Evolutionary conservation across 2,329 filamentous ascomycete genomes (phyloP), one percentile per base, ranked within the genome.

Genomic region (Penicillium sp.): DNA sequence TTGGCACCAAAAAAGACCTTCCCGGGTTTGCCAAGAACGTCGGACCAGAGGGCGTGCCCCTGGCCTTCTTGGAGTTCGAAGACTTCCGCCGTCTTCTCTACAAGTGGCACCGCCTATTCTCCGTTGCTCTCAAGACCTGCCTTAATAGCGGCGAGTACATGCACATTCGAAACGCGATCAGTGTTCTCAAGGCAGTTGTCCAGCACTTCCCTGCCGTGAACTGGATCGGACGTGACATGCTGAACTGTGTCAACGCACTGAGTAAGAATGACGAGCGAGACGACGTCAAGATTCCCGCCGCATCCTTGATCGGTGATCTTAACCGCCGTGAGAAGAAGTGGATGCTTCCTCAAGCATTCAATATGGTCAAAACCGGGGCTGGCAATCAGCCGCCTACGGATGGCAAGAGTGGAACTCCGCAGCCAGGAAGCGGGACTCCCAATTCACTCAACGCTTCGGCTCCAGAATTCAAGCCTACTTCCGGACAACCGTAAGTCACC

Each of bases 131-230:
- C 49, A 92, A 91, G 68, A 82, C 82, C 34, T 96, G 93, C 68
- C 80, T 99, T 43, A 84, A 85, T 16, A 87, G 87, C 26, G 85
- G 84, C 29, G 93, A 97, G 72, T 99, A 94, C 83, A 96, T 96
- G 88, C 92, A 96, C 70, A 95, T 97, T 68, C 86, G 93, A 50
- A 99, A 99, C 69, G 90, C 91, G 42, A 95, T 97, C 61, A 94
- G 88, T 52, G 81, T 97, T 4, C 79, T 99, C 53, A 95, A 94
- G 68, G 82, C 84, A 10, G 81, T 96, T 44, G 82, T 90, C 23
- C 85, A 90, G 46, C 82, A 85, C 64, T 99, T 96, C 79, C 95
- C 94, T 4, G 87, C 86, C 15, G 84, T 97, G 52, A 90, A 95
- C 66, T 94, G 90, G 70, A 93, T 95, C 81, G 94, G 90, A 31